Percentiles rank a stretch among this genome's conserved stretches.
Evolutionary conservation across 108 stramenopile species (phyloP).

Genomic region (Discostella stelligeroides): DNA sequence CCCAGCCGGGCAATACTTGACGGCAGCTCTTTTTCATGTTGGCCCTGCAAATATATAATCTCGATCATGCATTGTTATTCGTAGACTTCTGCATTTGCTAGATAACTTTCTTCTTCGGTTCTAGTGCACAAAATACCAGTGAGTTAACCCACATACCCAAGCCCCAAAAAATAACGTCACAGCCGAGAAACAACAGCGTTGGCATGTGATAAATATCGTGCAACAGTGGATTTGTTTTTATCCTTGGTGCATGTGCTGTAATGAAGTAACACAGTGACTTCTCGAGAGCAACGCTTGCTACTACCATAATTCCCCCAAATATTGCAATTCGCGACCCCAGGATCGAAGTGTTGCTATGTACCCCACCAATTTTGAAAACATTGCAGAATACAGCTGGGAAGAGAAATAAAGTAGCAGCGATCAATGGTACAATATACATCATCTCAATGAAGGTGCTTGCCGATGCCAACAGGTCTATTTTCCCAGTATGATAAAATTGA

Average conservation of each 20-base stretch:
- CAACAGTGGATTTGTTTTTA: constrained; percentile 15
- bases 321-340: constrained; percentile 5
- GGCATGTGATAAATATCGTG: constrained; percentile 26
- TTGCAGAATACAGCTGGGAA: constrained; percentile 2
- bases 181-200: constrained; percentile 15
- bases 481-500: not conserved
- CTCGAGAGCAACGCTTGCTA: not conserved
- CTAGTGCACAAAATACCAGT: not conserved
- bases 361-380: not conserved
- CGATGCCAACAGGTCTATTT: not conserved
- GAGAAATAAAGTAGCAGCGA: not conserved
- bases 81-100: no score
- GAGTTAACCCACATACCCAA: constrained; percentile 6
- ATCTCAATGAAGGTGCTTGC: constrained; percentile 9
- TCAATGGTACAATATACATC: constrained; percentile 9
- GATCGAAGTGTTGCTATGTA: not conserved
- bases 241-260: not conserved
- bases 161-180: constrained; percentile 18
- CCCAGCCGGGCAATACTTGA: constrained; percentile 82
- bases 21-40: constrained; percentile 78
- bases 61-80: not conserved
- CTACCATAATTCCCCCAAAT: constrained; percentile 1
- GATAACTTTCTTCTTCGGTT: not conserved
- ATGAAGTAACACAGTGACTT: constrained; percentile 4
- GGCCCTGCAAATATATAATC: constrained; percentile 40